Evolutionary conservation across 2,329 filamentous ascomycete genomes (phyloP).

Genomic region (Colletotrichum paranaense): DNA sequence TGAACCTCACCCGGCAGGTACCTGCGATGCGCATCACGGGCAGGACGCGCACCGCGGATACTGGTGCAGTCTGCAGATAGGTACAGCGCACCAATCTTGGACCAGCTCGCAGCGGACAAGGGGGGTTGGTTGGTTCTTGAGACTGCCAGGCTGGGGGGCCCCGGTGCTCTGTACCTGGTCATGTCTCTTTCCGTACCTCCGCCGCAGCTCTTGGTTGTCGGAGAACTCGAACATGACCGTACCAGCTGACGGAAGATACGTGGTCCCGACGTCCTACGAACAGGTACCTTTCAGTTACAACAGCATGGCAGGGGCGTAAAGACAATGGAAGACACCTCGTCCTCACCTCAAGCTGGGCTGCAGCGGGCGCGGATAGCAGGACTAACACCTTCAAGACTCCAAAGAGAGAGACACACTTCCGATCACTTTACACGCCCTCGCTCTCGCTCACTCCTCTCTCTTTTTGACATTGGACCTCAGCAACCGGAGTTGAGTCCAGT

Average conservation of each 20-base stretch:
- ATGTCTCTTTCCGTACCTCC: conserved; percentile 11
- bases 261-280: not conserved
- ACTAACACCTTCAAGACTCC: not conserved
- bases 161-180: not conserved
- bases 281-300: not conserved
- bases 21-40: conserved; percentile 13
- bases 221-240: not conserved
- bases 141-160: not conserved
- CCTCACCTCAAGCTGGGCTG: not conserved
- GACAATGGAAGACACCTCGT: not conserved
- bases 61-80: not conserved
- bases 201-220: not conserved
- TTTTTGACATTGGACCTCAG: not conserved
- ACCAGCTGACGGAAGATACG: not conserved
- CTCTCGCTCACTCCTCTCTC: not conserved
- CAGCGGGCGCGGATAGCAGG: not conserved
- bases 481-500: conserved; percentile 23
- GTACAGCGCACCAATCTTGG: conserved; percentile 29
- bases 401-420: not conserved
- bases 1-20: conserved; percentile 5
- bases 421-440: not conserved
- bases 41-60: conserved; percentile 24
- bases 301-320: not conserved
- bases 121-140: conserved; percentile 2
- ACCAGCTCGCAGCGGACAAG: conserved; percentile 23